Evolutionary conservation across 305 asterid genomes (phyloP).

Genomic region (Striga hermonthica): DNA sequence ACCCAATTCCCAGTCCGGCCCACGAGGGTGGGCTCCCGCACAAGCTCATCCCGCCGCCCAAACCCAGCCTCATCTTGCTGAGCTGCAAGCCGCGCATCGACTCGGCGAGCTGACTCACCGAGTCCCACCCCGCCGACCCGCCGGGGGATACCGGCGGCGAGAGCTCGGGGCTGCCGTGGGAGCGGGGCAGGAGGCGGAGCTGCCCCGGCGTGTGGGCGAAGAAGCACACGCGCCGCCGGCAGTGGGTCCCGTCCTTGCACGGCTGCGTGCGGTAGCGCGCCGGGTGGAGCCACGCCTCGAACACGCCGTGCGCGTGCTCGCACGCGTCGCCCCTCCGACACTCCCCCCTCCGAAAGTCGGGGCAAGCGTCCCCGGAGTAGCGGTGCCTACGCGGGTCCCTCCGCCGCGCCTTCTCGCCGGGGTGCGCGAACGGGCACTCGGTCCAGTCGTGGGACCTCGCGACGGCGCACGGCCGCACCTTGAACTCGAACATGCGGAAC

Average conservation of each 20-base stretch:
- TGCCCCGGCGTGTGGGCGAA: slow-evolving; percentile 89
- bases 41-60: slow-evolving; percentile 32
- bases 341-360: slow-evolving; percentile 67
- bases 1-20: slow-evolving; percentile 40
- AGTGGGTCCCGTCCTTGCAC: slow-evolving; percentile 85
- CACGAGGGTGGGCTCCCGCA: slow-evolving; percentile 55
- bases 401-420: slow-evolving; percentile 92
- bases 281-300: slow-evolving; percentile 98
- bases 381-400: slow-evolving; percentile 68
- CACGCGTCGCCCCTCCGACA: slow-evolving; percentile 75
- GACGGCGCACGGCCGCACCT: slow-evolving; percentile 73
- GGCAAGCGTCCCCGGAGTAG: slow-evolving; percentile 76
- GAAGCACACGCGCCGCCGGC: slow-evolving; percentile 83
- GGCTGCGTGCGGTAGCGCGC: slow-evolving; percentile 93
- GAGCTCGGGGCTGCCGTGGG: slow-evolving; percentile 39
- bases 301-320: slow-evolving; percentile 93
- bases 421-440: slow-evolving; percentile 85
- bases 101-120: slow-evolving; percentile 42
- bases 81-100: slow-evolving; percentile 57
- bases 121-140: slow-evolving; percentile 34
- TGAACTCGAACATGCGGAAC: slow-evolving; percentile 86
- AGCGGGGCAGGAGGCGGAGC: slow-evolving; percentile 51
- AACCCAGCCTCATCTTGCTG: slow-evolving; percentile 36
- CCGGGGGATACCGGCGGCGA: slow-evolving; percentile 64
- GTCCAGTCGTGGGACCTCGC: slow-evolving; percentile 95